A percentile compares a stretch with the other conserved stretches of the same genome.
These are phyloP conservation scores for Coemansia sp. DNA, from an alignment of 192 early-diverging fungal genomes.

Conservation along the genomic window DNA sequence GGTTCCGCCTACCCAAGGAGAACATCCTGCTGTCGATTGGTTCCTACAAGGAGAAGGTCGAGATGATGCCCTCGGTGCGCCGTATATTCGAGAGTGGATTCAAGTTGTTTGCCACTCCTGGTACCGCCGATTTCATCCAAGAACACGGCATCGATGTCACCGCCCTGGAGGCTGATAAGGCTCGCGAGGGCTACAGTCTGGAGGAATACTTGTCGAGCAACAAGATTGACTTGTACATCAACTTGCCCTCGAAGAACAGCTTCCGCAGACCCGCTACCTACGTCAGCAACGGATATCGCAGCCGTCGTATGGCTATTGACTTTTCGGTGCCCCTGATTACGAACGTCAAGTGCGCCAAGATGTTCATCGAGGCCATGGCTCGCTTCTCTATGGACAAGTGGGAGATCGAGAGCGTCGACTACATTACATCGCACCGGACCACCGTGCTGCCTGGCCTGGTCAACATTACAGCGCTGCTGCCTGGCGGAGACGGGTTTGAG, in stretches of 20 bases:
- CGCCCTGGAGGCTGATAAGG: constrained; percentile 75
- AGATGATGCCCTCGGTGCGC: constrained; percentile 89
- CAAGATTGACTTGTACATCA: constrained; percentile 97
- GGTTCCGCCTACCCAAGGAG: constrained; percentile 90
- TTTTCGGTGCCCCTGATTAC: constrained; percentile 96
- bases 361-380: constrained; percentile 94
- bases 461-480: constrained; percentile 72
- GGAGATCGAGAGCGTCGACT: constrained; percentile 85
- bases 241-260: constrained; percentile 95
- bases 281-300: constrained; percentile 91
- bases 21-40: constrained; percentile 97
- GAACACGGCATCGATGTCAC: constrained; percentile 93
- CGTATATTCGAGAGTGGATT: constrained; percentile 83
- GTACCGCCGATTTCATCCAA: constrained; percentile 95
- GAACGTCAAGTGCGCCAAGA: constrained; percentile 98
- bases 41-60: constrained; percentile 97
- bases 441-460: constrained; percentile 84
- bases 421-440: constrained; percentile 84
- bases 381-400: constrained; percentile 59
- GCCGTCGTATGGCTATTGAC: constrained; percentile 97
- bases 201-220: constrained; percentile 95
- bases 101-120: constrained; percentile 92
- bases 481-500: constrained; percentile 46
- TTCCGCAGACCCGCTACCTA: constrained; percentile 96
- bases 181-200: constrained; percentile 83